phyloP scores from a whole-genome alignment of 441 rosid species.

The Eruca vesicaria region DNA sequence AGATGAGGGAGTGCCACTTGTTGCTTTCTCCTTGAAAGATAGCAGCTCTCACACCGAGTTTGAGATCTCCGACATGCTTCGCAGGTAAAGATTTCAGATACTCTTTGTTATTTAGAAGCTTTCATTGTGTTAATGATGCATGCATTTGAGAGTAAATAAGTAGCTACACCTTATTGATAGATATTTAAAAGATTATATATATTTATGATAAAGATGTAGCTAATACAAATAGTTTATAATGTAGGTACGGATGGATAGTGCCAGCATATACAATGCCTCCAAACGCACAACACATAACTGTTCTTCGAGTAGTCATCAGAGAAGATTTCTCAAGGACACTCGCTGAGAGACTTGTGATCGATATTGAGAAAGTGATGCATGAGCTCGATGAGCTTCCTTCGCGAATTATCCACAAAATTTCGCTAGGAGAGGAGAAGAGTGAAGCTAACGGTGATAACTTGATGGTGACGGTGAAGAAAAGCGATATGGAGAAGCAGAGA shows the following conservation, averaged over 20 bases:
- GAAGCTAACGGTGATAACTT: slow-evolving; percentile 34
- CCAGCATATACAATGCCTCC: slow-evolving; percentile 93
- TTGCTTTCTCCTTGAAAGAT: slow-evolving; percentile 88
- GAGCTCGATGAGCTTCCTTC: slow-evolving; percentile 75
- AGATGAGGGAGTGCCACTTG: slow-evolving; percentile 82
- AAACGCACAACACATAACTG: slow-evolving; percentile 80
- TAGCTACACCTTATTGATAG: neutral
- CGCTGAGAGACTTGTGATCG: slow-evolving; percentile 79
- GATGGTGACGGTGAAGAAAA: slow-evolving; percentile 46
- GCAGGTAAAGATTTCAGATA: slow-evolving; percentile 31
- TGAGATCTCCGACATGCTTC: slow-evolving; percentile 67
- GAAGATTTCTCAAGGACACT: slow-evolving; percentile 87
- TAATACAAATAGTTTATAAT: neutral
- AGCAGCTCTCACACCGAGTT: slow-evolving; percentile 59
- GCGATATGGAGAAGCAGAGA: slow-evolving; percentile 60
- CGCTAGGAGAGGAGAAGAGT: slow-evolving; percentile 30
- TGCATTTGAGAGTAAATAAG: neutral
- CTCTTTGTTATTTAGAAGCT: neutral
- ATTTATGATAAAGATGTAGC: neutral
- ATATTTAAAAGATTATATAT: neutral
- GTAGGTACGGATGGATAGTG: slow-evolving; percentile 83
- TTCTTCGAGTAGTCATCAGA: slow-evolving; percentile 79
- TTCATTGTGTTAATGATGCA: neutral
- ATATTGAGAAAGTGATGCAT: slow-evolving; percentile 68
- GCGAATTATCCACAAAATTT: slow-evolving; percentile 41